Evolutionary conservation across 495 filamentous ascomycete species (phyloP), one percentile per base, ranked within the genome.

Genomic region (Aspergillus cavernicola): DNA sequence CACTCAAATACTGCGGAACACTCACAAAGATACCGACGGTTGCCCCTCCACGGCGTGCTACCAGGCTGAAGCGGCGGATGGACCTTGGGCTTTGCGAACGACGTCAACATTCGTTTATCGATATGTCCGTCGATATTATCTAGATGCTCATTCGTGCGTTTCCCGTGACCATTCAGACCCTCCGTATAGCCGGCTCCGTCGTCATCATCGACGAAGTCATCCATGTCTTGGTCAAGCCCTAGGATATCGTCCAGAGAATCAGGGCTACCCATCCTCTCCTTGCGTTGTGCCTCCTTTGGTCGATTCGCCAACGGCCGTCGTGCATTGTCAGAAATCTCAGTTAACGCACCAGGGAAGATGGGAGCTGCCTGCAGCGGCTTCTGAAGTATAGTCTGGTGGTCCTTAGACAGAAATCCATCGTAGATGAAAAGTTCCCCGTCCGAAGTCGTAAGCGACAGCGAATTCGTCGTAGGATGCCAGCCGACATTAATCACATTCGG

Each of bases 1-100:
- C 3, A 42, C 19, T 4, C 4, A 22, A 55, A 33, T 18, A 23
- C 7, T 18, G 40, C 13, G 11, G 9, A 41, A 15, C 22, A 3
- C 43, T 47, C 72, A 78, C 90, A 96, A 4, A 98, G 82, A 68
- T 97, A 97, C 59, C 89, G 86, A 39, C 93, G 77, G 64, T 93
- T 95, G 2, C 95, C 93, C 44, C 88, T 82, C 93, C 95, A 98
- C 1, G 92, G 91, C 0, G 93, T 98, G 52, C 89, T 91, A 4
- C 92, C 92, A 1, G 92, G 88, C 66, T 98, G 93, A 62, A 97
- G 93, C 20, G 91, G 69, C 28, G 83, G 80, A 58, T 97, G 93
- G 11, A 85, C 77, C 58, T 84, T 78, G 0, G 91, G 89, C 50
- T 83, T 72, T 67, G 85, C 82, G 40, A 66, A 57, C 6, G 66